Evolutionary conservation across 1,284 basidiomycete genomes (phyloP).

Genomic region (Moesziomyces antarcticus): DNA sequence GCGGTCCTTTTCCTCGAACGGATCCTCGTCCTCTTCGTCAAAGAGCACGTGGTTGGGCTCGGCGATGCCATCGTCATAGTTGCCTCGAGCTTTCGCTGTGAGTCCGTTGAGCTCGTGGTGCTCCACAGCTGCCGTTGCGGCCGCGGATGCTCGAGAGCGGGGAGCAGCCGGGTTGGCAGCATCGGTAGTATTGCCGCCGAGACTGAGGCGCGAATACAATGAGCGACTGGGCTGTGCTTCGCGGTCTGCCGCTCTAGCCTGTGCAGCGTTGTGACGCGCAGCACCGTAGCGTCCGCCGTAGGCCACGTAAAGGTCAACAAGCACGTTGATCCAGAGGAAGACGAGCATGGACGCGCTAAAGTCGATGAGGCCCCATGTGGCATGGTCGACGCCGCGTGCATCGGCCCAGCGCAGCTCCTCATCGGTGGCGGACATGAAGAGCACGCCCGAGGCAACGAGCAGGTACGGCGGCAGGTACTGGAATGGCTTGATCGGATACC

Average conservation of each 20-base stretch:
- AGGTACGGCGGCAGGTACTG: conserved; percentile 64
- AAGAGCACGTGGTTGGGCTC: conserved; percentile 49
- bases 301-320: conserved; percentile 61
- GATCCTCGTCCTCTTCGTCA: conserved; percentile 53
- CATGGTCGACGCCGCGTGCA: conserved; percentile 57
- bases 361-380: conserved; percentile 66
- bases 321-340: conserved; percentile 64
- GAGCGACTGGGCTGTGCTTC: conserved; percentile 25
- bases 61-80: conserved; percentile 6
- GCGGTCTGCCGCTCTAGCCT: conserved; percentile 22
- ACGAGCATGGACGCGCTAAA: conserved; percentile 58
- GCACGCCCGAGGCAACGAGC: conserved; percentile 56
- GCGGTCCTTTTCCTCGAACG: conserved; percentile 46
- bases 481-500: conserved; percentile 54
- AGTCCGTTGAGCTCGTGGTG: conserved; percentile 35
- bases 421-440: conserved; percentile 67
- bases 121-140: conserved; percentile 3
- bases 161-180: not conserved
- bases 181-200: conserved; percentile 5
- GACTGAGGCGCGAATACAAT: conserved; percentile 38
- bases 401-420: conserved; percentile 66
- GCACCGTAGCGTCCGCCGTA: conserved; percentile 58
- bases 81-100: conserved; percentile 1
- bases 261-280: conserved; percentile 19
- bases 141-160: too few species aligned